These are phyloP conservation scores for Verbascum thapsus DNA, from an alignment of 257 asterid species.

Conservation along the genomic window DNA sequence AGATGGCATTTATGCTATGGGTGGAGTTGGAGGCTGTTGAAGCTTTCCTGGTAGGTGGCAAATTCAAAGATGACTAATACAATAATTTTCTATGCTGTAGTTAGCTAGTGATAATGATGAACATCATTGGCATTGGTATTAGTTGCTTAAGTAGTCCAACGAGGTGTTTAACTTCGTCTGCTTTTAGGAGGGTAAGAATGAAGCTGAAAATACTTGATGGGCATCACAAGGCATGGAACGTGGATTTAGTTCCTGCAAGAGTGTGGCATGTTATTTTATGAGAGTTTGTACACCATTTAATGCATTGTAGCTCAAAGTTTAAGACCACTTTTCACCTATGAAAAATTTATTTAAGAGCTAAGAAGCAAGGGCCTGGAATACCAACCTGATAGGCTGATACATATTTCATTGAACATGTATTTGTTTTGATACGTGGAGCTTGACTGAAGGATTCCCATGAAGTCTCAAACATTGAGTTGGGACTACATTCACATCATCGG, in stretches of 20 bases:
- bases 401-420: slow-evolving; percentile 2
- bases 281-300: neutral
- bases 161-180: neutral
- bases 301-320: slow-evolving; percentile 13
- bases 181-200: slow-evolving; percentile 7
- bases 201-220: slow-evolving; percentile 7
- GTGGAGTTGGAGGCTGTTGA: slow-evolving; percentile 97
- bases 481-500: slow-evolving; percentile 9
- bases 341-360: neutral
- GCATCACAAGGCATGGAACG: neutral
- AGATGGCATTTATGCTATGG: slow-evolving; percentile 83
- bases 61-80: slow-evolving; percentile 18
- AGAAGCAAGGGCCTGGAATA: neutral
- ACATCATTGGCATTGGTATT: slow-evolving; percentile 10
- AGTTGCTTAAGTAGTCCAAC: slow-evolving; percentile 17
- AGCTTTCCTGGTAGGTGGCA: slow-evolving; percentile 74
- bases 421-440: slow-evolving; percentile 9
- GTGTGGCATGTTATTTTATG: neutral
- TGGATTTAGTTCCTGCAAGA: slow-evolving; percentile 5
- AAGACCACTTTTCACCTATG: slow-evolving; percentile 25
- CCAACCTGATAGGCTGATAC: neutral
- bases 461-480: slow-evolving; percentile 11
- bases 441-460: slow-evolving; percentile 4
- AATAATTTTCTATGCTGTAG: slow-evolving; percentile 5
- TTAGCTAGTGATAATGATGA: neutral